These are phyloP conservation scores for Carex littledalei DNA, from an alignment of 176 grass and related monocot species.

Conservation along the genomic window DNA sequence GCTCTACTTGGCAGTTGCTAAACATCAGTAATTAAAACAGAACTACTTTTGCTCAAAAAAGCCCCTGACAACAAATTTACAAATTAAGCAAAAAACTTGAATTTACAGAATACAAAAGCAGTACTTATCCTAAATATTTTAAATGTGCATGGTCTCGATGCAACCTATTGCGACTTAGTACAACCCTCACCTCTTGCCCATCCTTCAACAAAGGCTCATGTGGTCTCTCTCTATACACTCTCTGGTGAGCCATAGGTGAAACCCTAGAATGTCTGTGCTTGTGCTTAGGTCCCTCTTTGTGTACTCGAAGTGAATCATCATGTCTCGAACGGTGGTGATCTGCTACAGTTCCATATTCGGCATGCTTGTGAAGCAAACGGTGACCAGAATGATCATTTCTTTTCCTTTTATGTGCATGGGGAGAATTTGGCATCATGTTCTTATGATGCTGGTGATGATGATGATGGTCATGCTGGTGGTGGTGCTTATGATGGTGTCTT, in stretches of 20 bases:
- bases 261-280: constrained; percentile 38
- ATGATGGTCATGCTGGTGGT: constrained; percentile 4
- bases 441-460: constrained; percentile 20
- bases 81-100: neutral
- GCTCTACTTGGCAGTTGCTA: neutral
- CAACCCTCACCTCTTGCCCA: neutral
- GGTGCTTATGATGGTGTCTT: constrained; percentile 13
- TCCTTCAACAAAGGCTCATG: neutral
- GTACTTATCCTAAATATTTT: neutral
- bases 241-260: neutral
- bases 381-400: constrained; percentile 10
- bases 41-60: neutral
- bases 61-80: neutral
- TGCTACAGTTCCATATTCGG: neutral
- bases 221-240: constrained; percentile 1
- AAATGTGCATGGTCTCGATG: neutral
- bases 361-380: constrained; percentile 24
- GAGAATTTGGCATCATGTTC: constrained; percentile 3
- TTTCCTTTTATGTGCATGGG: constrained; percentile 21
- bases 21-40: neutral
- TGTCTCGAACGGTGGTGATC: constrained; percentile 19
- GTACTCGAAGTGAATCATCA: constrained; percentile 25
- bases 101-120: neutral
- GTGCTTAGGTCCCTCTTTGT: constrained; percentile 22
- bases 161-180: neutral